Evolutionary conservation across 2,329 filamentous ascomycete genomes (phyloP), one percentile per base, ranked within the genome.

Genomic region (Shiraia sp.): DNA sequence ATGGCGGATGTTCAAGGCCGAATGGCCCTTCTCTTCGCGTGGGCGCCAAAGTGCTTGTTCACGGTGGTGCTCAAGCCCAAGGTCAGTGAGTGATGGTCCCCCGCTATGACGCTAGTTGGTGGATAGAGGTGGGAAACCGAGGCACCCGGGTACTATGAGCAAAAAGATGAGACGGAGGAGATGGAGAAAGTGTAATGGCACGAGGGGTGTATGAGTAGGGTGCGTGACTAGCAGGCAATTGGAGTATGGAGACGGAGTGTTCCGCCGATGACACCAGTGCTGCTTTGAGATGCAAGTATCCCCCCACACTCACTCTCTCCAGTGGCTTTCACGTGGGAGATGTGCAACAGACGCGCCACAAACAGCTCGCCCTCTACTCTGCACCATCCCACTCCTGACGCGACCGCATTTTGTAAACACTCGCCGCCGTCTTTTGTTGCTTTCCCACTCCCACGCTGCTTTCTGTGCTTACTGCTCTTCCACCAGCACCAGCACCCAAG

Each of bases 1-100:
- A 64, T 78, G 75, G 32, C 53, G 54, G 61, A 47, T 63, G 57
- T 42, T 47, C 51, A 62, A 68, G 65, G 68, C 67, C 66, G 48
- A 36, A 36, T 51, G 64, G 66, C 63, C 65, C 61, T 36, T 48
- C 49, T 51, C 45, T 45, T 40, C 49, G 60, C 55, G 47, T 52
- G 33, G 47, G 54, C 57, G 61, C 65, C 64, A 65, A 67, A 55
- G 53, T 63, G 55, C 43, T n/a, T 41, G 42, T 46, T 32, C 42
- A 29, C 24, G 42, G 25, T 40, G 33, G 39, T 46, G 40, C 36
- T 47, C 27, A 49, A 37, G 32, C 32, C 41, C n/a, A n/a, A n/a
- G n/a, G n/a, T n/a, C 22, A 48, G 49, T 42, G 49, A 30, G 27
- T 35, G 32, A 49, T 43, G 42, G 52, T 53, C 49, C 56, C 61